Percentiles rank a stretch among this genome's conserved stretches.
Conservation (phyloP, 2,329 filamentous ascomycete species). For the Aureobasidium pullulans region DNA sequence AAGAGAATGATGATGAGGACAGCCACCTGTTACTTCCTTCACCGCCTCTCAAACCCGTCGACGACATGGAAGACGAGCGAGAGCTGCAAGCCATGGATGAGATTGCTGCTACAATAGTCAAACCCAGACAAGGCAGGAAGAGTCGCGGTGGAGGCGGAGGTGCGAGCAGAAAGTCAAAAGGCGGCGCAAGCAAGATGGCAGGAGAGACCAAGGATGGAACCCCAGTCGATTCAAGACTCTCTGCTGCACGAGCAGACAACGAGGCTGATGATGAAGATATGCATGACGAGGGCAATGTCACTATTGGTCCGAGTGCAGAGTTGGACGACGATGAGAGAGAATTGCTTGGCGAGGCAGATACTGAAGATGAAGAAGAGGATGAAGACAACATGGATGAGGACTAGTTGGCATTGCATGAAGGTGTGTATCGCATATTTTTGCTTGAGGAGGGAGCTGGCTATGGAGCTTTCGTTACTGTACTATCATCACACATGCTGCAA, state of each 20-base stretch:
- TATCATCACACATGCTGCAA: neutral
- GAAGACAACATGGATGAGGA: constrained; percentile 29
- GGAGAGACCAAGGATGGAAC: constrained; percentile 1
- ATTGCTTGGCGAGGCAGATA: constrained; percentile 30
- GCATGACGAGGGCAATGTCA: constrained; percentile 19
- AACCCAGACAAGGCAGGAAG: constrained; percentile 7
- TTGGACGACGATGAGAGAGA: constrained; percentile 33
- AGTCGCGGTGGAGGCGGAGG: neutral
- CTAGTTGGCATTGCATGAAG: neutral
- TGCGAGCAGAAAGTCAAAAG: constrained; percentile 14
- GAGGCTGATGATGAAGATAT: constrained; percentile 15
- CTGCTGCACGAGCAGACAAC: neutral
- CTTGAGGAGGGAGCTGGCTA: neutral
- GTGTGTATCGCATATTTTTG: neutral
- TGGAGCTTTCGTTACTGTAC: neutral
- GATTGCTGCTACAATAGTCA: neutral
- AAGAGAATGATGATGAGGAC: neutral
- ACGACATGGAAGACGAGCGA: constrained; percentile 17
- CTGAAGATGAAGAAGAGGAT: constrained; percentile 29
- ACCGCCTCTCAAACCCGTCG: constrained; percentile 10
- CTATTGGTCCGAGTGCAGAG: constrained; percentile 21
- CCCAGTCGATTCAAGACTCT: constrained; percentile 1
- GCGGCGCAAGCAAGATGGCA: neutral
- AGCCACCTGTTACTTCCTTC: neutral
- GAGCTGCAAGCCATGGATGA: constrained; percentile 13